Evolutionary conservation across 495 filamentous ascomycete genomes (phyloP), one percentile per base, ranked within the genome.

Genomic region (Polyplosphaeria fusca): DNA sequence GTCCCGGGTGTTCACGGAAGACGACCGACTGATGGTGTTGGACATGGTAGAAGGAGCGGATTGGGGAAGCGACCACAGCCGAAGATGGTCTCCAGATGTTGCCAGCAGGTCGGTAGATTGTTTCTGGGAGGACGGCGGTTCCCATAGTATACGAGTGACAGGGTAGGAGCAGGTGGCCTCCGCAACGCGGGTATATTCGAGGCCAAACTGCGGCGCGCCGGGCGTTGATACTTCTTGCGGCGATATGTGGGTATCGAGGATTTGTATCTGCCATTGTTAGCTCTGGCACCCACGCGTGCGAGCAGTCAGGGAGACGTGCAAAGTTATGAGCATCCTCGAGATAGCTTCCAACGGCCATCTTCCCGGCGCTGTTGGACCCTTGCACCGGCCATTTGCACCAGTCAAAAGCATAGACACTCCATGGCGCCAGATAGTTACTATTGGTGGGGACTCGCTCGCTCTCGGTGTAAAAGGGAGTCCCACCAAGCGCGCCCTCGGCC

Each of bases 181-280:
- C 2, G 93, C 94, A n/a, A 95, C 81, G 68, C 92, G 93, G 19
- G 85, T 85, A 70, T 95, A 97, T 55, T 97, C 94, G 66, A 97
- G 76, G 27, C 83, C 84, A 63, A 85, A 86, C 71, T 84, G 81
- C 25, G 80, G 71, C 23, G 84, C 82, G 24, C 86, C 86, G 3
- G 89, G 82, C 11, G 77, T 74, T 47, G 86, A 84, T 45, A 85
- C 77, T 67, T 95, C 90, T 49, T 90, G 86, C n/a, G 80, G 79
- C 11, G 79, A 77, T 63, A 89, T 79, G 45, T 93, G 75, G 26
- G 89, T 86, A 68, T 98, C 93, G 40, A 99, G 79, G 51, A 99
- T 96, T 90, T 97, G 94, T 58, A 99, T 97, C 91, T 96, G 39
- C n/a, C n/a, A n/a, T n/a, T n/a, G n/a, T n/a, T n/a, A n/a, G n/a